Conservation (phyloP, 768 basidiomycete genomes). For the Daedaleopsis sinensis region DNA sequence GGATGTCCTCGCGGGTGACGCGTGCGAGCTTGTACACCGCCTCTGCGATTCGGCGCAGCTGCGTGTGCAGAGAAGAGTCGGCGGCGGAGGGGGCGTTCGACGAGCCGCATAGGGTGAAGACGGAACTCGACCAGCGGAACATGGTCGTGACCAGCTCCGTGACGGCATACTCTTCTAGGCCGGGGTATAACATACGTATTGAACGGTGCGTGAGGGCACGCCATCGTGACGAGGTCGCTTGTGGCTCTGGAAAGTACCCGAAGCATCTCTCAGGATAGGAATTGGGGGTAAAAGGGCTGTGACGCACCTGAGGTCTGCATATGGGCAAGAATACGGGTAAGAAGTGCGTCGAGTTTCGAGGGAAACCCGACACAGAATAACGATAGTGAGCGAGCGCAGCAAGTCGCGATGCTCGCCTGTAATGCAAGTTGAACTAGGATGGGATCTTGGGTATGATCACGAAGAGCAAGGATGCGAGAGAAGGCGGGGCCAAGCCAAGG, state of each 20-base stretch:
- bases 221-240: constrained; percentile 80
- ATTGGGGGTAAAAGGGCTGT: constrained; percentile 7
- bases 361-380: constrained; percentile 78
- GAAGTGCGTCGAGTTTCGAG: constrained; percentile 65
- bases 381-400: constrained; percentile 66
- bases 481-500: constrained; percentile 66
- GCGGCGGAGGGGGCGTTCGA: constrained; percentile 42
- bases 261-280: background rate
- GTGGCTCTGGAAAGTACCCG: constrained; percentile 53
- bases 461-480: constrained; percentile 58
- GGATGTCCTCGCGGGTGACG: constrained; percentile 71
- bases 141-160: constrained; percentile 76
- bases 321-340: constrained; percentile 36
- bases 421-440: constrained; percentile 76
- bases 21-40: constrained; percentile 64
- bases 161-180: constrained; percentile 64
- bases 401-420: constrained; percentile 70
- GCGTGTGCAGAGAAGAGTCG: constrained; percentile 50
- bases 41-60: constrained; percentile 67
- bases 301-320: constrained; percentile 29
- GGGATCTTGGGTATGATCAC: constrained; percentile 76
- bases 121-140: constrained; percentile 70
- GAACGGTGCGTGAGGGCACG: constrained; percentile 71
- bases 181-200: constrained; percentile 69
- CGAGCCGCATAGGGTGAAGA: constrained; percentile 67